Percentiles rank a stretch among this genome's conserved stretches.
These are phyloP conservation scores for Acmispon strigosus DNA, from an alignment of 306 rosid species.

Conservation along the genomic window DNA sequence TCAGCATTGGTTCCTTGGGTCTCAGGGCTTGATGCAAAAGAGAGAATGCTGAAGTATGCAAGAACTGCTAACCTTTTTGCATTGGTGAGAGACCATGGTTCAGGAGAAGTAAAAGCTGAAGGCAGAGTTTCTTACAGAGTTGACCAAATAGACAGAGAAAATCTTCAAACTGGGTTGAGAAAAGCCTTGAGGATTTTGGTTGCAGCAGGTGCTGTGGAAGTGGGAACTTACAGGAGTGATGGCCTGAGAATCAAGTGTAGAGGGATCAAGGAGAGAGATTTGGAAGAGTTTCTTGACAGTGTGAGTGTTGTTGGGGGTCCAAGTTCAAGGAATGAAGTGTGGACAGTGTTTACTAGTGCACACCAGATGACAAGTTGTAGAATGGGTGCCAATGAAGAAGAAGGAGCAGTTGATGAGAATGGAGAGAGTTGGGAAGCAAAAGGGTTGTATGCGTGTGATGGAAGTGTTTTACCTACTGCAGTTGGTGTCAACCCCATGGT, in stretches of 20 bases:
- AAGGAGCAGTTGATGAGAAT: constrained; percentile 72
- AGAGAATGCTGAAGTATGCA: constrained; percentile 50
- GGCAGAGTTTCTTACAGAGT: constrained; percentile 48
- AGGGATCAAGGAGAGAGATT: constrained; percentile 50
- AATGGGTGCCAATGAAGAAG: constrained; percentile 57
- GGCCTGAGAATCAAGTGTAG: constrained; percentile 67
- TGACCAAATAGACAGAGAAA: constrained; percentile 53
- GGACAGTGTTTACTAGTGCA: constrained; percentile 56
- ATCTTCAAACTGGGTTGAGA: constrained; percentile 55
- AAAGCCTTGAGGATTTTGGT: constrained; percentile 65
- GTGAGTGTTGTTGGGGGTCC: constrained; percentile 59
- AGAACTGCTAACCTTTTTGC: constrained; percentile 74
- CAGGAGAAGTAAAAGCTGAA: constrained; percentile 58
- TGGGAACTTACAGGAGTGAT: constrained; percentile 88
- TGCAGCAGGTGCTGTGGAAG: constrained; percentile 89
- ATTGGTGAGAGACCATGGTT: constrained; percentile 69
- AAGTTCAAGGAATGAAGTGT: constrained; percentile 42
- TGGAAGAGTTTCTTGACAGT: constrained; percentile 71
- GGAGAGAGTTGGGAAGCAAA: constrained; percentile 94
- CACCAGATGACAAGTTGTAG: constrained; percentile 87
- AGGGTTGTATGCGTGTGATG: constrained; percentile 82
- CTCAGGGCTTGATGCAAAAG: constrained; percentile 68
- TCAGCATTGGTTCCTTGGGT: constrained; percentile 67
- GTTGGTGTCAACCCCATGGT: constrained; percentile 96
- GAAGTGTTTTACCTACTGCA: constrained; percentile 77